phyloP scores from a whole-genome alignment of 305 asterid genomes.

The Fraxinus velutina region DNA sequence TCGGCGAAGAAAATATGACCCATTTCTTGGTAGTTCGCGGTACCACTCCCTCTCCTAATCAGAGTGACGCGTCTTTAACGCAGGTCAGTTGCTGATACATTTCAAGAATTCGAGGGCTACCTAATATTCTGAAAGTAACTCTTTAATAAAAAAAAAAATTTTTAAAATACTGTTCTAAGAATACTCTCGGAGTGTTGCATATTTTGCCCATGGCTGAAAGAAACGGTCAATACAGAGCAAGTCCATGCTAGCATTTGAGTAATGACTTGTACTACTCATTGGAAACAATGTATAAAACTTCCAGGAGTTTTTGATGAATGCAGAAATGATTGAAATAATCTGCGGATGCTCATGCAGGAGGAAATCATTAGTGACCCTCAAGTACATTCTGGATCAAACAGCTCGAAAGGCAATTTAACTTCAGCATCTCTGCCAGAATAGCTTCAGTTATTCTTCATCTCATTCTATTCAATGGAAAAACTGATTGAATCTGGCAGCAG shows the following conservation, averaged over 20 bases:
- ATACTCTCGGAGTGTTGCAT: not conserved
- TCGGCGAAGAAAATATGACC: constrained; percentile 45
- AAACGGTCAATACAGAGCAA: not conserved
- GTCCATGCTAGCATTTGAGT: not conserved
- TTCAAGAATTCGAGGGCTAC: not conserved
- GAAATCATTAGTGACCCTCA: constrained; percentile 23
- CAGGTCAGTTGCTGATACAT: constrained; percentile 27
- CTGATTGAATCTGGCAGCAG: constrained; percentile 18
- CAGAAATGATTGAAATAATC: not conserved
- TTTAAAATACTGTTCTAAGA: not conserved
- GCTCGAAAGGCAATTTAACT: constrained; percentile 17
- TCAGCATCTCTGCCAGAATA: constrained; percentile 25
- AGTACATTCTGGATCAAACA: constrained; percentile 9
- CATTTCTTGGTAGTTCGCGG: constrained; percentile 33
- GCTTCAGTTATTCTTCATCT: constrained; percentile 18
- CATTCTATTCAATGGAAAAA: constrained; percentile 1
- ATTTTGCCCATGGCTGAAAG: not conserved
- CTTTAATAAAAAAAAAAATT: not conserved
- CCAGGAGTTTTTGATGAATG: not conserved
- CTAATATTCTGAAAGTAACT: constrained; percentile 2
- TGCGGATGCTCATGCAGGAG: constrained; percentile 27
- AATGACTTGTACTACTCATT: not conserved
- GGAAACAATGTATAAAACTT: not conserved
- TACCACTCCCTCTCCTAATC: constrained; percentile 23
- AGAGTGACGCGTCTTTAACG: constrained; percentile 22